A percentile compares a stretch with the other conserved stretches of the same genome.
phyloP scores from a whole-genome alignment of 2,329 filamentous ascomycete species.

The Aphanocladium album region DNA sequence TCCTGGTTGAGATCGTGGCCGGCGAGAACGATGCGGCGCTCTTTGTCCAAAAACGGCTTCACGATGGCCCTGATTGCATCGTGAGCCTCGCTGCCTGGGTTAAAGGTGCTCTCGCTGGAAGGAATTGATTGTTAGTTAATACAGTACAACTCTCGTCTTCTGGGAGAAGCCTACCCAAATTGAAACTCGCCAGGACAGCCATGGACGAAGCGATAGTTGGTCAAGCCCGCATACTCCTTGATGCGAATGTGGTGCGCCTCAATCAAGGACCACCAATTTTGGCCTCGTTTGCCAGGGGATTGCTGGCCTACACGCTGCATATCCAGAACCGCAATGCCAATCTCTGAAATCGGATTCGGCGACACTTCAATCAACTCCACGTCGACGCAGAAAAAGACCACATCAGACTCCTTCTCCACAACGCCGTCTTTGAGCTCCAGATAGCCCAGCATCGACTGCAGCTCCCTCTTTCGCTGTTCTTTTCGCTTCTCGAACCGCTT shows the following conservation, averaged over 20 bases:
- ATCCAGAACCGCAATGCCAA: slow-evolving; percentile 80
- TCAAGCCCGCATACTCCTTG: slow-evolving; percentile 58
- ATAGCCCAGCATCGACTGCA: slow-evolving; percentile 63
- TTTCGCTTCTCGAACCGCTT: slow-evolving; percentile 43
- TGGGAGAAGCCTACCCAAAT: slow-evolving; percentile 56
- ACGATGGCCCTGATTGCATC: slow-evolving; percentile 34
- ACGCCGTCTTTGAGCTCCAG: slow-evolving; percentile 51
- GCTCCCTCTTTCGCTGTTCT: slow-evolving; percentile 44
- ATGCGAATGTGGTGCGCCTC: slow-evolving; percentile 72
- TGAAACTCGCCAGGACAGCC: slow-evolving; percentile 71
- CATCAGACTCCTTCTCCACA: slow-evolving; percentile 14
- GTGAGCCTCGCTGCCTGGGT: slow-evolving; percentile 29
- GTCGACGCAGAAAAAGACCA: slow-evolving; percentile 73
- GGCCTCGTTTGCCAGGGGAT: slow-evolving; percentile 55
- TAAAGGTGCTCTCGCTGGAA: slow-evolving; percentile 38
- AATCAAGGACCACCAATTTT: slow-evolving; percentile 64
- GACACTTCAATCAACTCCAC: slow-evolving; percentile 73
- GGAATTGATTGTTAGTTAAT: background rate
- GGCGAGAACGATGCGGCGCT: slow-evolving; percentile 63
- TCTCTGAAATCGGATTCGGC: slow-evolving; percentile 68
- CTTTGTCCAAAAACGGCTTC: slow-evolving; percentile 22
- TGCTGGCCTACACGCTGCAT: slow-evolving; percentile 50
- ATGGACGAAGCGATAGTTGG: slow-evolving; percentile 62
- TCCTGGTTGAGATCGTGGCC: slow-evolving; percentile 71
- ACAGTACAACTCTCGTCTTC: too few relatives aligned